phyloP scores from a whole-genome alignment of 2,329 filamentous ascomycete species.

The Conoideocrella luteorostrata region DNA sequence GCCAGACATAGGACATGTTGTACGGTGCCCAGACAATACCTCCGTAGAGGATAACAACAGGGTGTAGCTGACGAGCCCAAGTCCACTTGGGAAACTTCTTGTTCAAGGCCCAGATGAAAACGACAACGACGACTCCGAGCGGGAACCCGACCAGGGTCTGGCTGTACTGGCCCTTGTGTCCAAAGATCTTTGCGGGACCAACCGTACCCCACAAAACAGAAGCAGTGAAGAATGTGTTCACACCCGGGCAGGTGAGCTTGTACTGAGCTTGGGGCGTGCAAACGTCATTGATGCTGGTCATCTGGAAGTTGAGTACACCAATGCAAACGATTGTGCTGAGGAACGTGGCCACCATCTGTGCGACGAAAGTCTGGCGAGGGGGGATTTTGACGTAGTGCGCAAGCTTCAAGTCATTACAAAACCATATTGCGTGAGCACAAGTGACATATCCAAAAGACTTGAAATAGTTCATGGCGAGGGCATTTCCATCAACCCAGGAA shows the following conservation, averaged over 20 bases:
- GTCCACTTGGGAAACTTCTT: constrained; percentile 35
- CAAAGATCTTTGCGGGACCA: constrained; percentile 44
- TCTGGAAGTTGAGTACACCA: constrained; percentile 43
- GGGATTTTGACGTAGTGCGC: constrained; percentile 56
- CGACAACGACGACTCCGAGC: constrained; percentile 38
- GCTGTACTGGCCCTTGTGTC: constrained; percentile 40
- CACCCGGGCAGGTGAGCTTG: constrained; percentile 44
- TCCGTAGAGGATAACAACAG: constrained; percentile 41
- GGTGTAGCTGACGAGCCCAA: constrained; percentile 39
- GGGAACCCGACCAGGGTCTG: constrained; percentile 44
- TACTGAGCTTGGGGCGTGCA: constrained; percentile 41
- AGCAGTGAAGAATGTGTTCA: constrained; percentile 51
- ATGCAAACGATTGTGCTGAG: constrained; percentile 45
- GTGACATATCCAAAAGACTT: constrained; percentile 46
- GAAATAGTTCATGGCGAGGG: constrained; percentile 48
- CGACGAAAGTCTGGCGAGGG: constrained; percentile 51
- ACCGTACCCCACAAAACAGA: constrained; percentile 50
- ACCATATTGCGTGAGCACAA: constrained; percentile 44
- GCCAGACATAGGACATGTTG: constrained; percentile 46
- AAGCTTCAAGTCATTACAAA: constrained; percentile 42
- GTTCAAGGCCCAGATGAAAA: constrained; percentile 33
- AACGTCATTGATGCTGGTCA: constrained; percentile 41
- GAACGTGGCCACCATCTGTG: constrained; percentile 52
- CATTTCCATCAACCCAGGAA: constrained; percentile 43
- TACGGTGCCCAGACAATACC: constrained; percentile 41